These are phyloP conservation scores for Kwoniella botswanensis DNA, from an alignment of 768 basidiomycete genomes.

Conservation along the genomic window DNA sequence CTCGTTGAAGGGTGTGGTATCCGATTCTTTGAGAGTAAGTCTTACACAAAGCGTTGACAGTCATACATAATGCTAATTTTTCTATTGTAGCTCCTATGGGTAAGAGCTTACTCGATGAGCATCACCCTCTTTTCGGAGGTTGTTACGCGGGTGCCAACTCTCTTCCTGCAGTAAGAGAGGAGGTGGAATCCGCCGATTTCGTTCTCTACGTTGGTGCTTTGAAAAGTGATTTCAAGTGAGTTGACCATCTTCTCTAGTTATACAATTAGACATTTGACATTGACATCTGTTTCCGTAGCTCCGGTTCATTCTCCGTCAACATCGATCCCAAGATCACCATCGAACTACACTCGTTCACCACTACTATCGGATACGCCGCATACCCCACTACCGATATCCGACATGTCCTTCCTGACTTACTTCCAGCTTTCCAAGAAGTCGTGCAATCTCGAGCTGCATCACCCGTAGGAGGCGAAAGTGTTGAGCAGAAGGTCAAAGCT, in stretches of 20 bases:
- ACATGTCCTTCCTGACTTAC: slow-evolving; percentile 53
- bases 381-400: slow-evolving; percentile 57
- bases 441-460: slow-evolving; percentile 28
- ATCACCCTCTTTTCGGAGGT: slow-evolving; percentile 54
- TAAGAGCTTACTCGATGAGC: slow-evolving; percentile 54
- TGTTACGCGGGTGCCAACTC: slow-evolving; percentile 57
- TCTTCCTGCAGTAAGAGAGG: slow-evolving; percentile 46
- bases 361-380: slow-evolving; percentile 47
- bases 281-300: too few species aligned
- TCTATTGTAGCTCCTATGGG: slow-evolving; percentile 37
- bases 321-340: slow-evolving; percentile 53
- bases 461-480: slow-evolving; percentile 31
- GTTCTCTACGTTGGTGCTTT: slow-evolving; percentile 55
- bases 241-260: too few species aligned
- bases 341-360: slow-evolving; percentile 58
- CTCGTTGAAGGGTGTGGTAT: slow-evolving; percentile 53
- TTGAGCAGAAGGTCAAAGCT: slow-evolving; percentile 42
- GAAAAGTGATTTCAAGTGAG: slow-evolving; percentile 58
- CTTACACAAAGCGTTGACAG: neutral
- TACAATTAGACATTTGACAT: too few species aligned
- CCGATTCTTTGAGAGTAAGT: slow-evolving; percentile 57
- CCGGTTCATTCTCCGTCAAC: slow-evolving; percentile 57
- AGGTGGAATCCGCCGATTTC: slow-evolving; percentile 57
- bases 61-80: neutral
- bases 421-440: slow-evolving; percentile 46